Evolutionary conservation across 1,284 basidiomycete species (phyloP), one percentile per base, ranked within the genome.

Genomic region (Somion occarium): DNA sequence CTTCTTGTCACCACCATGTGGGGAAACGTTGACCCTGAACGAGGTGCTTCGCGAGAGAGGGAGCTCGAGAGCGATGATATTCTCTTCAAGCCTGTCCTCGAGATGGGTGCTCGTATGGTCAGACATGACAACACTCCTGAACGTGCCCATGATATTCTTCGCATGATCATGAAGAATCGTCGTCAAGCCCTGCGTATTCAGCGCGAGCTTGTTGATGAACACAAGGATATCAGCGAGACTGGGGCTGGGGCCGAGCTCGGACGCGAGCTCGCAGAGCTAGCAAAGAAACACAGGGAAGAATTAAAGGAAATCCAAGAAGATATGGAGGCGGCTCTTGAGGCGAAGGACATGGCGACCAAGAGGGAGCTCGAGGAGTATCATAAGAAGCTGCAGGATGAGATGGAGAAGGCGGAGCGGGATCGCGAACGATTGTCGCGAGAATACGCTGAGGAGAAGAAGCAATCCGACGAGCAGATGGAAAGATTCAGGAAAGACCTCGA

Each of bases 181-280:
- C 51, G 55, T 7, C 3, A 38, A 12, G 38, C 48, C 15, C 46
- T 60, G 2, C 53, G 49, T 25, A 50, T 61, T 26, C 53, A 55
- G 34, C 9, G 38, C 9, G 53, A 53, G 51, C 30, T 53, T 15
- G 47, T 60, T 38, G 73, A 69, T 18, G 63, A 66, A 20, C 61
- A 61, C 20, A 59, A 67, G 48, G 65, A 66, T 41, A 67, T 73
- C 41, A 64, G 64, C 25, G 61, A 74, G 55, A 74, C 73, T 0
- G 60, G 63, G 20, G 65, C 64, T 0, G 63, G 69, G 9, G 61
- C 56, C 22, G 69, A 69, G 54, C 60, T 73, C 3, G 59, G 61
- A 27, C 23, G 38, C n/a, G 51, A 55, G 38, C 44, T 52, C n/a
- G 45, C 43, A 13, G 26, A n/a, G 15, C 63, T 70, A 44, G 68